Evolutionary conservation across 176 grass and related monocot species (phyloP).

Genomic region (Carex parvula): DNA sequence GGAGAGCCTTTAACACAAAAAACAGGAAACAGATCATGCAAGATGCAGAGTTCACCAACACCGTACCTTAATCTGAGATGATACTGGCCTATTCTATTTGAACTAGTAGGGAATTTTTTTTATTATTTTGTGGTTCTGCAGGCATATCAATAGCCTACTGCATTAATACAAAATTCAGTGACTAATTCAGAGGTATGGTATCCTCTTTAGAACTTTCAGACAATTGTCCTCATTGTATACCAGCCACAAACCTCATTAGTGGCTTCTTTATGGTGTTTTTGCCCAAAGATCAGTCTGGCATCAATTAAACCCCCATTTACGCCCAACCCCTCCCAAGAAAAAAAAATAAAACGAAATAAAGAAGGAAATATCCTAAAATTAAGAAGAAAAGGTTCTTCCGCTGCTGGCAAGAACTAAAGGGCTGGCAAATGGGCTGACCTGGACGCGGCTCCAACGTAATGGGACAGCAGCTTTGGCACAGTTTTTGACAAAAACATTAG

Average conservation of each 20-base stretch:
- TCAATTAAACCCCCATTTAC: not conserved
- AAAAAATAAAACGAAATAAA: not conserved
- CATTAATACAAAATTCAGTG: not conserved
- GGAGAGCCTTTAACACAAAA: not conserved
- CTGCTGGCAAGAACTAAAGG: not conserved
- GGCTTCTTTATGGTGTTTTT: not conserved
- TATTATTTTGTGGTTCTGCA: not conserved
- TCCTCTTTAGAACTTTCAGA: not conserved
- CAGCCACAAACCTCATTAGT: not conserved
- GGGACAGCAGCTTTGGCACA: slow-evolving; percentile 91
- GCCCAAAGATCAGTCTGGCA: not conserved
- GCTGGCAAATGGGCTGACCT: slow-evolving; percentile 46
- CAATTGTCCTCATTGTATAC: not conserved
- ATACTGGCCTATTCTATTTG: not conserved
- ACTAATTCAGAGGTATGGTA: not conserved
- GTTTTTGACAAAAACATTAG: slow-evolving; percentile 95
- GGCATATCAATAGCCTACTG: not conserved
- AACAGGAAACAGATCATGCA: not conserved
- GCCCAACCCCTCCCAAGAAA: not conserved
- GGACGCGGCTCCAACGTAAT: slow-evolving; percentile 97
- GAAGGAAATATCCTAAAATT: not conserved
- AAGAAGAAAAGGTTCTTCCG: not conserved
- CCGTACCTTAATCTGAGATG: not conserved
- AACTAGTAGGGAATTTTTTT: not conserved
- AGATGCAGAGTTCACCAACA: not conserved